Conservation (phyloP, 352 stramenopile species). For the Pythium dissotocum region DNA sequence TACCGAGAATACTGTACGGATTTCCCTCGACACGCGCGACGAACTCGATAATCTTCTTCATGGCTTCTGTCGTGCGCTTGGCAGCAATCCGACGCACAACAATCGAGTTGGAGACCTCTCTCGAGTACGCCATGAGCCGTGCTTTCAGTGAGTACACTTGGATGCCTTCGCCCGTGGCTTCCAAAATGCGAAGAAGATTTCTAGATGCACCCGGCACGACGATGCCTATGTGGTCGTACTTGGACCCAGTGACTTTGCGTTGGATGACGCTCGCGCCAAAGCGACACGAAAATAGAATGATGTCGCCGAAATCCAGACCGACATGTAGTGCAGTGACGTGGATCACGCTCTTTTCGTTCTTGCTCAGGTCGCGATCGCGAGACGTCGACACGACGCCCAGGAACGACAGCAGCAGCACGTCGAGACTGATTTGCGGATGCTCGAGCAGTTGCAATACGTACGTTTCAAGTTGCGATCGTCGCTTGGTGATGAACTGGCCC, state of each 20-base stretch:
- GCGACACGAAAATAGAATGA: slow-evolving; percentile 79
- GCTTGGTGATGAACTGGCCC: slow-evolving; percentile 60
- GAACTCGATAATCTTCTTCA: slow-evolving; percentile 51
- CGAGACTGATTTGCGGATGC: slow-evolving; percentile 45
- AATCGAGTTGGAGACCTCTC: slow-evolving; percentile 83
- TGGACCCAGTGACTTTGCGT: slow-evolving; percentile 77
- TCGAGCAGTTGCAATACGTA: slow-evolving; percentile 59
- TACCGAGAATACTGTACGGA: slow-evolving; percentile 81
- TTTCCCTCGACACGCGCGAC: slow-evolving; percentile 76
- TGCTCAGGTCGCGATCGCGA: slow-evolving; percentile 58
- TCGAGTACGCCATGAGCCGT: slow-evolving; percentile 74
- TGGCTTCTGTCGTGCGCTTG: slow-evolving; percentile 44
- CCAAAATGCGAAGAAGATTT: slow-evolving; percentile 70
- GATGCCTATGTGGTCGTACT: slow-evolving; percentile 83
- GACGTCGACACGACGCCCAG: slow-evolving; percentile 72
- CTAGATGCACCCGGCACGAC: slow-evolving; percentile 67
- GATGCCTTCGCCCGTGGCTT: slow-evolving; percentile 78
- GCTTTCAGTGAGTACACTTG: slow-evolving; percentile 80
- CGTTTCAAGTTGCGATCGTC: slow-evolving; percentile 64
- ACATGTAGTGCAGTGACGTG: slow-evolving; percentile 77
- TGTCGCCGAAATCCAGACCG: slow-evolving; percentile 67
- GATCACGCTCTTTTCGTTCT: slow-evolving; percentile 62
- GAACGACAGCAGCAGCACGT: slow-evolving; percentile 78
- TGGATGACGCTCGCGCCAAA: slow-evolving; percentile 80
- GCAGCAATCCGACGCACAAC: slow-evolving; percentile 57